phyloP scores from a whole-genome alignment of 495 filamentous ascomycete genomes.

The Aspergillus haitiensis region DNA sequence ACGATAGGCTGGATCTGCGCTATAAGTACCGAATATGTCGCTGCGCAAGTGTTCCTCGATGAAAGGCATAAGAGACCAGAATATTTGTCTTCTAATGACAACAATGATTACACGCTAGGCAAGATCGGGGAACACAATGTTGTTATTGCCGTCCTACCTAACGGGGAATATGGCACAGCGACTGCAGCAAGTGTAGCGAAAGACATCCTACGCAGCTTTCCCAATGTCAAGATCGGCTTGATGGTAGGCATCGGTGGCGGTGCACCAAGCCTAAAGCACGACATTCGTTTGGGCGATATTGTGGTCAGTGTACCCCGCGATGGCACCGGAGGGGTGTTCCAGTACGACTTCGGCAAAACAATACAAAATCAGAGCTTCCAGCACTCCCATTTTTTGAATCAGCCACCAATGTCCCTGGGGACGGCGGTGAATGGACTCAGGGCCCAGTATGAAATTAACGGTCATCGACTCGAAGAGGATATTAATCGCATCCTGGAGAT shows the following conservation, averaged over 20 bases:
- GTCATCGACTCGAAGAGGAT: background rate
- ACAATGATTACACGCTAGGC: constrained; percentile 44
- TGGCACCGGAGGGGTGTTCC: constrained; percentile 1
- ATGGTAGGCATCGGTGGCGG: constrained; percentile 12
- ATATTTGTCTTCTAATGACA: constrained; percentile 26
- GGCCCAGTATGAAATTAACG: background rate
- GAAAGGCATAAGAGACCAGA: constrained; percentile 37
- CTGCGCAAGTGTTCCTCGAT: constrained; percentile 49
- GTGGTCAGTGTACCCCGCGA: background rate
- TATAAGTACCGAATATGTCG: constrained; percentile 42
- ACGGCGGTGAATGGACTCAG: too few species aligned
- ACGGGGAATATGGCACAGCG: constrained; percentile 41
- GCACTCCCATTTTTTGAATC: background rate
- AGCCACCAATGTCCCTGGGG: background rate
- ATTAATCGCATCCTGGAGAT: background rate
- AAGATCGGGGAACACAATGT: constrained; percentile 45
- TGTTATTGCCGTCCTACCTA: constrained; percentile 39
- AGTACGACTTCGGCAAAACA: background rate
- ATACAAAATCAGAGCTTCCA: background rate
- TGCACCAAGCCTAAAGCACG: background rate
- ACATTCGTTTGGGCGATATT: too few species aligned
- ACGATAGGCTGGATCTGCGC: constrained; percentile 52
- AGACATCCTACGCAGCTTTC: constrained; percentile 44
- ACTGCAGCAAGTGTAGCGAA: constrained; percentile 40
- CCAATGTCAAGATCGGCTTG: constrained; percentile 25